Evolutionary conservation across 805 yeast genomes (phyloP), one percentile per base, ranked within the genome.

Genomic region (Yarrowia yakushimensis): DNA sequence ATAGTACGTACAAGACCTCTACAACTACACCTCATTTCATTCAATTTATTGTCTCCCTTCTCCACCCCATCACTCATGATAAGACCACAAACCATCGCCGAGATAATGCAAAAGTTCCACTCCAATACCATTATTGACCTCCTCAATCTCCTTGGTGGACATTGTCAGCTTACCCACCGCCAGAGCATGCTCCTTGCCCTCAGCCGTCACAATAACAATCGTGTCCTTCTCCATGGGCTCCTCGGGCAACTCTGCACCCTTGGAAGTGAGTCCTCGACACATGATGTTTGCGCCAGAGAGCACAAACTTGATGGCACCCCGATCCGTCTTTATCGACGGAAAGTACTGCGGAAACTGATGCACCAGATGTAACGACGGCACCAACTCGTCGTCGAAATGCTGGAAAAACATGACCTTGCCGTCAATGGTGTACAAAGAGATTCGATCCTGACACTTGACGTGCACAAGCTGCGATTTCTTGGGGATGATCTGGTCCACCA

Each of bases 251-350:
- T 76, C 75, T 20, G 96, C 97, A 42, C 97, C 97, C 1, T 86
- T 80, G 18, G 94, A 71, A 0, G 97, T 90, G 66, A 90, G 80
- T 18, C 97, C 97, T 3, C 97, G 97, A 75, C 97, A 92, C 98
- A 92, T 92, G 70, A 92, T 88, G 71, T 92, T 92, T 28, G 97
- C 97, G 63, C 97, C 98, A 4, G 96, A 87, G n/a, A 92, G 77
- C 25, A 92, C 94, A 71, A 92, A 92, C 74, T 92, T 92, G 73
- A 92, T 92, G 59, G 98, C 98, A 63, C 98, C 98, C 72, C 97
- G 82, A 70, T 92, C 98, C 12, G 93, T 97, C 71, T 85, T 88
- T 45, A 92, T 96, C 34, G 82, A 77, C 22, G 97, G 97, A 76
- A 92, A 92, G 36, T 86, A 83, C 10, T 81, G 79, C 5, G 97